Conservation (phyloP, 306 rosid species). For the Trichosanthes cucumerina region DNA sequence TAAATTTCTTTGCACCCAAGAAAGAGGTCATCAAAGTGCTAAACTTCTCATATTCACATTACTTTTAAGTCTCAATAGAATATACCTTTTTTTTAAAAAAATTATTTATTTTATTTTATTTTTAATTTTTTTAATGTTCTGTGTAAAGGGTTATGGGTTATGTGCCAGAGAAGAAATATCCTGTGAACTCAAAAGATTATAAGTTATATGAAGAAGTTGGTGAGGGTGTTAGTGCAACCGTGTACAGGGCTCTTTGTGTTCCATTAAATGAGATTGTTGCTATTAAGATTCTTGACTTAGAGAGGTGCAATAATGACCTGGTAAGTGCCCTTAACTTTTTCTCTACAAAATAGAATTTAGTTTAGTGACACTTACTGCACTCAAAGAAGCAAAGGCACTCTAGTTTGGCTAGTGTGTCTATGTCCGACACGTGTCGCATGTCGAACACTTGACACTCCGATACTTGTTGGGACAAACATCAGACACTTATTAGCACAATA, state of each 20-base stretch:
- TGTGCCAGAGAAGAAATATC: slow-evolving; percentile 48
- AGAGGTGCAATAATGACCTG: slow-evolving; percentile 87
- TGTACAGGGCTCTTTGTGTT: slow-evolving; percentile 78
- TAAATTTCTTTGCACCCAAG: slow-evolving; percentile 15
- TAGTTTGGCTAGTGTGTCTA: too few species aligned
- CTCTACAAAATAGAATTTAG: neutral
- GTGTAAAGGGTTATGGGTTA: slow-evolving; percentile 59
- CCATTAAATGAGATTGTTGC: slow-evolving; percentile 86
- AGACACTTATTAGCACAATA: too few species aligned
- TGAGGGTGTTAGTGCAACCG: slow-evolving; percentile 94
- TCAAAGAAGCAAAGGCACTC: too few species aligned
- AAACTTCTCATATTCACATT: slow-evolving; percentile 26
- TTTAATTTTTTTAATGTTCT: neutral
- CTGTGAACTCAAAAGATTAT: slow-evolving; percentile 69
- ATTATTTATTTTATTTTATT: neutral
- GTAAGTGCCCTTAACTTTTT: slow-evolving; percentile 31
- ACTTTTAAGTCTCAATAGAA: slow-evolving; percentile 15
- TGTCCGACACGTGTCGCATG: too few species aligned
- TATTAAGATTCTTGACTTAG: slow-evolving; percentile 95
- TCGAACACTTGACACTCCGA: too few species aligned
- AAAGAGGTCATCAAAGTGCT: slow-evolving; percentile 32
- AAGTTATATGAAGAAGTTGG: slow-evolving; percentile 96
- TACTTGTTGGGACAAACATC: too few species aligned
- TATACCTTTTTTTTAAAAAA: neutral
- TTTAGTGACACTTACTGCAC: neutral